Conservation (phyloP, 208 protist species). For the Herpetomonas muscarum region DNA sequence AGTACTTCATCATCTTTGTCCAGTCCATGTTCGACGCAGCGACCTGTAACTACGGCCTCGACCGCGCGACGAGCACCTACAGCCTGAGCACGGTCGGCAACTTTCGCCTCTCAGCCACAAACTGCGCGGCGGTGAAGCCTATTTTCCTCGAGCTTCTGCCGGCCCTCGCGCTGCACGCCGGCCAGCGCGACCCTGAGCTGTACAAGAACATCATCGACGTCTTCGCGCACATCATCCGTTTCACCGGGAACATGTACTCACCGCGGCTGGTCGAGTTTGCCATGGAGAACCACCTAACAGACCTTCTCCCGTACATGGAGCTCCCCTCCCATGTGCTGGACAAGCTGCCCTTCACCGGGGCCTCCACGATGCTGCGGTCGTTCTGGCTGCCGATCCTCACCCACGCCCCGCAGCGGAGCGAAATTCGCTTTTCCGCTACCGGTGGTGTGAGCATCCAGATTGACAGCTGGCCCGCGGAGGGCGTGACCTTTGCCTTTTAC, state of each 20-base stretch:
- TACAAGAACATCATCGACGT: conserved; percentile 47
- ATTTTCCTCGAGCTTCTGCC: conserved; percentile 77
- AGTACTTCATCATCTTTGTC: conserved; percentile 61
- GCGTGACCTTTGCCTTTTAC: conserved; percentile 57
- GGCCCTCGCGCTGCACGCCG: conserved; percentile 35
- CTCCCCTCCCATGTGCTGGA: conserved; percentile 39
- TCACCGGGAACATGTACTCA: conserved; percentile 57
- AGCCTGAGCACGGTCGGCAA: conserved; percentile 23
- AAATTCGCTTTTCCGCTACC: conserved; percentile 58
- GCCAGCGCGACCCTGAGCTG: conserved; percentile 26
- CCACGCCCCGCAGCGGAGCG: conserved; percentile 51
- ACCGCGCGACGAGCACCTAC: conserved; percentile 10
- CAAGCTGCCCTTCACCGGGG: conserved; percentile 43
- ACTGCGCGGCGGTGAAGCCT: conserved; percentile 64
- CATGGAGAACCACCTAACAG: conserved; percentile 37
- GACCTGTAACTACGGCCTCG: conserved; percentile 38
- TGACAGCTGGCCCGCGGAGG: conserved; percentile 50
- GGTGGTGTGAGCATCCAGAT: conserved; percentile 66
- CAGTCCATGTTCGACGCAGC: conserved; percentile 67
- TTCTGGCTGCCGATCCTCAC: conserved; percentile 77
- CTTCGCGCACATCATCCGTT: conserved; percentile 39
- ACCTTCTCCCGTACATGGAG: conserved; percentile 67
- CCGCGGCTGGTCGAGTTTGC: conserved; percentile 48
- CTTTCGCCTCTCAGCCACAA: conserved; percentile 35
- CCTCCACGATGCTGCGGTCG: conserved; percentile 28